Conservation (phyloP, 768 basidiomycete species). For the Russula foetens region DNA sequence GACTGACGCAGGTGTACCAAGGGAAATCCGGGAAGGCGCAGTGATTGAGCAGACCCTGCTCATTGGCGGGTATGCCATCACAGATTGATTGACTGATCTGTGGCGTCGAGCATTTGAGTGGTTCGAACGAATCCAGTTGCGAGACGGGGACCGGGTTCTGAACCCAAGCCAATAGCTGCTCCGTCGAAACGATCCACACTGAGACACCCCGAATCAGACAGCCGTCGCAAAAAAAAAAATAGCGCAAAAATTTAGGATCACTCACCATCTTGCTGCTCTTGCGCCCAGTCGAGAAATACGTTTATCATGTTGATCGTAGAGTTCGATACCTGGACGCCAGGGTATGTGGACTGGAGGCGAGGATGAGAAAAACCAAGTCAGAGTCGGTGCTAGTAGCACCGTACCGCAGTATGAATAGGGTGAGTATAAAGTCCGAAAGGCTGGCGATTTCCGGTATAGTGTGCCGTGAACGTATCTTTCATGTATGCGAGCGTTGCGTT, state of each 20-base stretch:
- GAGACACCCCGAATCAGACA: not conserved
- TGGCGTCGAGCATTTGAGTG: slow-evolving; percentile 60
- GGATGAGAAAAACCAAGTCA: not conserved
- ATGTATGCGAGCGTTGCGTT: slow-evolving; percentile 61
- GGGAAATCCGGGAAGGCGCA: slow-evolving; percentile 71
- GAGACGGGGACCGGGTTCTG: slow-evolving; percentile 56
- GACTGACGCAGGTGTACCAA: slow-evolving; percentile 67
- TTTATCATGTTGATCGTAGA: slow-evolving; percentile 71
- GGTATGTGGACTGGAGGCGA: slow-evolving; percentile 39
- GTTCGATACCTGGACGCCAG: slow-evolving; percentile 43
- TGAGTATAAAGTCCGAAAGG: slow-evolving; percentile 79
- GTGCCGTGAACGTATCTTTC: slow-evolving; percentile 63
- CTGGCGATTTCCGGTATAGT: slow-evolving; percentile 68
- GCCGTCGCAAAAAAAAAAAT: not conserved
- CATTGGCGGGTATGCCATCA: slow-evolving; percentile 66
- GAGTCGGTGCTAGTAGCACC: slow-evolving; percentile 15
- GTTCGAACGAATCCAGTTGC: slow-evolving; percentile 43
- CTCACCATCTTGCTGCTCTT: slow-evolving; percentile 54
- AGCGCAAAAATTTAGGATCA: not conserved
- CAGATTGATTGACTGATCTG: slow-evolving; percentile 55
- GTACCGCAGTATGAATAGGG: slow-evolving; percentile 64
- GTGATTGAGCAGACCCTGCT: slow-evolving; percentile 49
- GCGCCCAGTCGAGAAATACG: slow-evolving; percentile 74
- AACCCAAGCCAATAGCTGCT: slow-evolving; percentile 70
- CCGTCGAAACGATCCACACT: slow-evolving; percentile 71